These are phyloP conservation scores for Fomitopsis pinicola DNA, from an alignment of 1,284 basidiomycete genomes.

Conservation along the genomic window DNA sequence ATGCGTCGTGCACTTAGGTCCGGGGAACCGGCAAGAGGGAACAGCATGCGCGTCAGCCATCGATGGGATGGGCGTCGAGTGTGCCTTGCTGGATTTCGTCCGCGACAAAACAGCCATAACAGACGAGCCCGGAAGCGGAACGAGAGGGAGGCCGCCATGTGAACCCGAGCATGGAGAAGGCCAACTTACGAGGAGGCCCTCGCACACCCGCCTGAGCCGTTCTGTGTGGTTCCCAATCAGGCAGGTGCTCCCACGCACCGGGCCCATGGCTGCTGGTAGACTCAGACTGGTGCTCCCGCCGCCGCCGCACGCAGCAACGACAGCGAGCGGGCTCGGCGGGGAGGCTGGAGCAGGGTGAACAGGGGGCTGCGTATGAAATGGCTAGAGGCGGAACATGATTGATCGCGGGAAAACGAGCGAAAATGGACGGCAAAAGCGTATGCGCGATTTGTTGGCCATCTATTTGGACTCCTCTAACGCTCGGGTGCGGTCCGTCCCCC, in stretches of 20 bases:
- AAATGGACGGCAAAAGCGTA: slow-evolving; percentile 20
- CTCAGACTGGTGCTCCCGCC: background rate
- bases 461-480: slow-evolving; percentile 14
- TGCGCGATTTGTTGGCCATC: slow-evolving; percentile 10
- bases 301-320: background rate
- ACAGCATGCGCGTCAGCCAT: background rate
- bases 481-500: slow-evolving; percentile 23
- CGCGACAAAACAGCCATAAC: background rate
- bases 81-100: background rate
- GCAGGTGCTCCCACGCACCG: background rate
- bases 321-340: background rate
- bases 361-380: background rate
- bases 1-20: background rate
- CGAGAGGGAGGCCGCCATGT: slow-evolving; percentile 4
- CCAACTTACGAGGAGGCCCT: background rate
- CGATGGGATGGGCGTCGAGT: background rate
- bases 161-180: background rate
- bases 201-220: background rate
- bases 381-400: slow-evolving; percentile 10
- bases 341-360: background rate
- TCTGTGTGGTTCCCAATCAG: background rate
- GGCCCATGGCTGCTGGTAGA: background rate
- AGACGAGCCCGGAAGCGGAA: slow-evolving; percentile 6
- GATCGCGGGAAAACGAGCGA: slow-evolving; percentile 17
- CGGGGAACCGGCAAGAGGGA: background rate